These are phyloP conservation scores for Grigorovia transvaalensis DNA, from an alignment of 805 yeast species.

Conservation along the genomic window DNA sequence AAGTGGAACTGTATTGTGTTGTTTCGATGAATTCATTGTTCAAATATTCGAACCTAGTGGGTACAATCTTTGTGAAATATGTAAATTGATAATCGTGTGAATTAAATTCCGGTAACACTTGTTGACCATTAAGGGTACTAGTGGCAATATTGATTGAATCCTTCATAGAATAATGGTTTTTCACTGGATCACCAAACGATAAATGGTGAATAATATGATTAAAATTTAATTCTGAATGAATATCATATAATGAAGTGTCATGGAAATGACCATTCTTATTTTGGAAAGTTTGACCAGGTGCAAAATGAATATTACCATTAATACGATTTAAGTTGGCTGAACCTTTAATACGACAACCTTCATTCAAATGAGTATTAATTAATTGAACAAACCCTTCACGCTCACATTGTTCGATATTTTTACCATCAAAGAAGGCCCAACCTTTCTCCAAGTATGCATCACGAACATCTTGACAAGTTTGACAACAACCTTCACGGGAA, in stretches of 20 bases:
- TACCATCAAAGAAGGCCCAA: constrained; percentile 90
- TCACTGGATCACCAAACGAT: constrained; percentile 54
- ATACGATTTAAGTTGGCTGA: constrained; percentile 71
- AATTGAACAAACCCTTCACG: constrained; percentile 69
- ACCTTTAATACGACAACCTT: constrained; percentile 87
- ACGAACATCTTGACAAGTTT: constrained; percentile 72
- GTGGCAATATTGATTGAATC: constrained; percentile 22
- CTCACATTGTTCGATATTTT: constrained; percentile 82
- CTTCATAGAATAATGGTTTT: constrained; percentile 4
- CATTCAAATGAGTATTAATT: constrained; percentile 48
- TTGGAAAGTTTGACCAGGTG: constrained; percentile 78
- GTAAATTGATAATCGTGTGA: constrained; percentile 56
- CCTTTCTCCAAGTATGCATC: constrained; percentile 63
- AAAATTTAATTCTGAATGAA: constrained; percentile 56
- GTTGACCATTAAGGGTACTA: constrained; percentile 60
- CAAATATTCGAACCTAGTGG: constrained; percentile 71
- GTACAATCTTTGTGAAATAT: constrained; percentile 82
- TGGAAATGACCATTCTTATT: constrained; percentile 56
- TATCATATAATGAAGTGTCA: constrained; percentile 65
- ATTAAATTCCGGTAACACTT: constrained; percentile 21
- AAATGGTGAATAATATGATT: constrained; percentile 72
- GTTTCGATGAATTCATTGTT: constrained; percentile 46
- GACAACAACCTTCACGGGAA: constrained; percentile 64
- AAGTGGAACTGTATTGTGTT: constrained; percentile 82
- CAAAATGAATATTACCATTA: constrained; percentile 87